Evolutionary conservation across 208 protist genomes (phyloP).

Genomic region (Entamoeba invadens): DNA sequence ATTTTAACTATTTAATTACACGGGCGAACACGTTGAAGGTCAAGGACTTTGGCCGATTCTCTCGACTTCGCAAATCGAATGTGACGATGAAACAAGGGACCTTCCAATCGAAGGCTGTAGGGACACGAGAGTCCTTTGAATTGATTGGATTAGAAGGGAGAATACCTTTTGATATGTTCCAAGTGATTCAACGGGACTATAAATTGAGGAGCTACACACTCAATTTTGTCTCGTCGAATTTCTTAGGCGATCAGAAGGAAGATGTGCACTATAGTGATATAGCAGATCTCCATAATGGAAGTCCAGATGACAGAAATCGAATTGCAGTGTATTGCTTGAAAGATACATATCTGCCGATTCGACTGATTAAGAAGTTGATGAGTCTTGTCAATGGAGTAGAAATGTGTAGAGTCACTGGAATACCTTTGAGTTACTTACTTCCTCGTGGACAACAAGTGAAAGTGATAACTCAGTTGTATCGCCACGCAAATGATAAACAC

Average conservation of each 20-base stretch:
- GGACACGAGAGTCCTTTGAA: conserved; percentile 81
- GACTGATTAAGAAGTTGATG: conserved; percentile 93
- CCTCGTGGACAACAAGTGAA: conserved; percentile 94
- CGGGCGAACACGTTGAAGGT: conserved; percentile 65
- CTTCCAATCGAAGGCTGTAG: conserved; percentile 86
- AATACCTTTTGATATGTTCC: conserved; percentile 84
- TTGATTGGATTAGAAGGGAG: conserved; percentile 66
- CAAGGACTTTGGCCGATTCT: conserved; percentile 41
- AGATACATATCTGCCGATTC: conserved; percentile 74
- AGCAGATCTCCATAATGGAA: conserved; percentile 67
- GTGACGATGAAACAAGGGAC: conserved; percentile 34
- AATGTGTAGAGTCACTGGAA: conserved; percentile 94
- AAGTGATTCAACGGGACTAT: conserved; percentile 79
- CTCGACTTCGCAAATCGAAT: neutral
- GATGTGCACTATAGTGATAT: conserved; percentile 98
- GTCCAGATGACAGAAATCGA: conserved; percentile 76
- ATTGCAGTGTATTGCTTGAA: conserved; percentile 95
- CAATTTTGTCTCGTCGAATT: conserved; percentile 89
- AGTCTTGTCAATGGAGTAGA: conserved; percentile 90
- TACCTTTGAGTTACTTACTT: conserved; percentile 80
- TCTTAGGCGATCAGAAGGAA: conserved; percentile 96
- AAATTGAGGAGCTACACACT: conserved; percentile 97
- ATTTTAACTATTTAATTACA: conserved; percentile 91
- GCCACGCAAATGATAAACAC: conserved; percentile 41
- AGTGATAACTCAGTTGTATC: conserved; percentile 66